Evolutionary conservation across 768 basidiomycete species (phyloP), one percentile per base, ranked within the genome.

Genomic region (Rhizopogon rudus): DNA sequence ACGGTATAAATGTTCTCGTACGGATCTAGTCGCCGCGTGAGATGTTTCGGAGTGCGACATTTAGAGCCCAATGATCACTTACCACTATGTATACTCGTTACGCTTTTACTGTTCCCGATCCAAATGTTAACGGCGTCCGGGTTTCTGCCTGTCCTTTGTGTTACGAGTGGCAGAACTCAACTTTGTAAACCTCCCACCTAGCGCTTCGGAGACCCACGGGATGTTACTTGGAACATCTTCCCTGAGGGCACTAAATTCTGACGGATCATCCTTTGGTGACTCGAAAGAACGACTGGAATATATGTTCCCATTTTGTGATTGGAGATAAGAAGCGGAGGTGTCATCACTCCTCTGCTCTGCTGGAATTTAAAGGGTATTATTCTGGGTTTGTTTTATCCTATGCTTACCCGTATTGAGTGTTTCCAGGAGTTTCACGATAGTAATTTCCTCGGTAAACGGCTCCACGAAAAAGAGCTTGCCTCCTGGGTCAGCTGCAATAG

Each of bases 1-100:
- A 98, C 91, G 5, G 86, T 82, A 69, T 97, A 97, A 53, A 97
- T 82, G 67, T 97, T 98, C 73, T 97, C 94, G 61, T 94, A 97
- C 0, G 92, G 93, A 68, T 89, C 90, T 91, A 50, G 54, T 8
- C 29, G 45, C 16, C 28, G 10, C 17, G 20, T 53, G 29, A 41
- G 37, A 17, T 44, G 42, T 40, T 12, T 60, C 52, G 53, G 41
- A 10, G 17, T 43, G 31, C 45, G 41, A 8, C 8, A 51, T 39
- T 39, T 50, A 57, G 13, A 43, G n/a, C 53, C 29, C 17, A 28
- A 22, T 49, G 33, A 40, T 0, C 20, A 60, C 75, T 51, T 60
- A 91, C 93, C 93, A 64, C 83, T 89, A 66, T 98, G 95, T 44
- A 96, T 79, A 53, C 87, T 91, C 1, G 95, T 97, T 13, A 83